phyloP scores from a whole-genome alignment of 495 filamentous ascomycete species.

The Thermothielavioides terrestris region DNA sequence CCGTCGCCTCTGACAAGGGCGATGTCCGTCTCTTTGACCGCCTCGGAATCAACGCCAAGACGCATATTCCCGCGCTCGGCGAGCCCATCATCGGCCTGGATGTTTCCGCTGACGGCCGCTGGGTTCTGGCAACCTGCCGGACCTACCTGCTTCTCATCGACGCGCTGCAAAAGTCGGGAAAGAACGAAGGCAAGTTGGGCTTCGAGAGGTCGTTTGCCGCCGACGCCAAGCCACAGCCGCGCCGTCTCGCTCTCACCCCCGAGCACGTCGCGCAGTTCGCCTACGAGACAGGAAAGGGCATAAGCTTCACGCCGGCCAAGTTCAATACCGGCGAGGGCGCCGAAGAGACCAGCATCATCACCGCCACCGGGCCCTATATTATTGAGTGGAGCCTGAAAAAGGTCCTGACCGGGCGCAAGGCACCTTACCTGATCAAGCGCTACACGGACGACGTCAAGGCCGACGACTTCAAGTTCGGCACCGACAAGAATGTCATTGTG shows the following conservation, averaged over 20 bases:
- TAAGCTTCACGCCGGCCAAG: slow-evolving; percentile 81
- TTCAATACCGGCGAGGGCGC: slow-evolving; percentile 86
- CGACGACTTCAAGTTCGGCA: slow-evolving; percentile 97
- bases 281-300: slow-evolving; percentile 77
- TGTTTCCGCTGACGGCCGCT: slow-evolving; percentile 87
- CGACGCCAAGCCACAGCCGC: slow-evolving; percentile 86
- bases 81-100: slow-evolving; percentile 93
- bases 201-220: slow-evolving; percentile 92
- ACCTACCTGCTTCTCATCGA: slow-evolving; percentile 95
- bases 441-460: slow-evolving; percentile 93
- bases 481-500: slow-evolving; percentile 95
- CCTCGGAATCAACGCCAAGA: slow-evolving; percentile 94
- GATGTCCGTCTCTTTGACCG: slow-evolving; percentile 96
- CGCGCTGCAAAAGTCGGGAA: slow-evolving; percentile 79
- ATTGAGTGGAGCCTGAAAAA: slow-evolving; percentile 94
- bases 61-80: slow-evolving; percentile 88
- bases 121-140: slow-evolving; percentile 88
- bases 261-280: slow-evolving; percentile 93
- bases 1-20: slow-evolving; percentile 93
- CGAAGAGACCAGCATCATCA: slow-evolving; percentile 84
- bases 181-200: slow-evolving; percentile 94
- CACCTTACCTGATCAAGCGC: slow-evolving; percentile 92
- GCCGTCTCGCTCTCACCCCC: slow-evolving; percentile 78
- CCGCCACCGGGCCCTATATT: slow-evolving; percentile 95
- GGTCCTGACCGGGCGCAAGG: slow-evolving; percentile 64